These are phyloP conservation scores for Chrysoporthe austroafricana DNA, from an alignment of 2,329 filamentous ascomycete species.

Conservation along the genomic window DNA sequence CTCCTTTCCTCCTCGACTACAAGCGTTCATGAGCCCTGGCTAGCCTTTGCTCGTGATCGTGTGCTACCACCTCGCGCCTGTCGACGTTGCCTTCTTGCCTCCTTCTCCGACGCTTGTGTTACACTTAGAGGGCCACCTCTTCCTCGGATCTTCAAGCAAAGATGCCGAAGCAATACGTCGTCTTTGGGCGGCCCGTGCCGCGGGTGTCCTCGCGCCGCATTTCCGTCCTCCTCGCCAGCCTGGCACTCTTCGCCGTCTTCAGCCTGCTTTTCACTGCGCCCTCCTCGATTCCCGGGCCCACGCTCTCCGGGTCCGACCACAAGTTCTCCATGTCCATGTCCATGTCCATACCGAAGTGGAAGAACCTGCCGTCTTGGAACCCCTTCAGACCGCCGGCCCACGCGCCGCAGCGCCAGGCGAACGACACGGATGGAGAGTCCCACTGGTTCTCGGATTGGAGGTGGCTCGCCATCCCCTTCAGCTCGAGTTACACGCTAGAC, in stretches of 20 bases:
- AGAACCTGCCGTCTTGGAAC: constrained; percentile 53
- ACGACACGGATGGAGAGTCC: constrained; percentile 77
- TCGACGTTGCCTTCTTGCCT: not conserved
- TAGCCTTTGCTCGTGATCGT: not conserved
- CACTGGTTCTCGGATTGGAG: constrained; percentile 89
- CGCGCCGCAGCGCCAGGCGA: constrained; percentile 72
- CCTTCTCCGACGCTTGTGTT: not conserved
- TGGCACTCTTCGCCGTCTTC: constrained; percentile 58
- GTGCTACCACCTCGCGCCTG: not conserved
- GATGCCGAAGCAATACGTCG: constrained; percentile 52
- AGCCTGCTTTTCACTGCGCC: constrained; percentile 58
- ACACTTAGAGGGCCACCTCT: not conserved
- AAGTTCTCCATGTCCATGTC: constrained; percentile 43
- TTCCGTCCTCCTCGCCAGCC: constrained; percentile 52
- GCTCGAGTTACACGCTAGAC: constrained; percentile 76
- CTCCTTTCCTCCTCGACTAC: constrained; percentile 2
- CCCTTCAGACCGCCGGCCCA: constrained; percentile 74
- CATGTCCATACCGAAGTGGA: constrained; percentile 47
- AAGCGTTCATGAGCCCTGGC: constrained; percentile 2
- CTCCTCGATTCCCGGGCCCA: constrained; percentile 51
- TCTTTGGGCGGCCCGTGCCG: constrained; percentile 54
- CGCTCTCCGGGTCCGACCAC: constrained; percentile 54
- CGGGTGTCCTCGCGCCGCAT: constrained; percentile 57
- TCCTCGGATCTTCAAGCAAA: constrained; percentile 1
- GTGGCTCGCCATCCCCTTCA: constrained; percentile 85